Base-by-base conservation (phyloP, 176 grass and related monocot genomes). In the Aegilops speltoides region DNA sequence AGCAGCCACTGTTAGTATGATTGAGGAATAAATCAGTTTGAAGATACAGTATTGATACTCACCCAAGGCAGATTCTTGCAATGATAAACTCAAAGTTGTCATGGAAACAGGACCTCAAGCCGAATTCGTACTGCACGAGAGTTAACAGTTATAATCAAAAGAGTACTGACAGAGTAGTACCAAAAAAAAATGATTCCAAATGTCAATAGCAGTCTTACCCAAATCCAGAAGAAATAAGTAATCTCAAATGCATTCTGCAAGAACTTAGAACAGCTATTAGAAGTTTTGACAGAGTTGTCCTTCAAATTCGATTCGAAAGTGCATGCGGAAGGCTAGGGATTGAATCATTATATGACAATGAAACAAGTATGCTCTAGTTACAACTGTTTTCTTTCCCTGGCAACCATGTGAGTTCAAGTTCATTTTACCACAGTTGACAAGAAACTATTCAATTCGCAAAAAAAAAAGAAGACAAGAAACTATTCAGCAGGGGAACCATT, bases 221-320 rank as follows among this genome's bases (percentile, higher is more conserved):
- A 97, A 65, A 94, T 89, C 95, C 95, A 97, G 36, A 97, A 88
- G 84, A 97, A 97, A 81, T 92, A 92, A 54, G 86, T 91, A 54
- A 97, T 88, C 82, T 97, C 92, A 65, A 97, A 97, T 8, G 90
- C 95, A 91, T 97, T 97, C 95, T 97, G 90, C 81, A 86, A 77
- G 20, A 40, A 81, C 3, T 83, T 84, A 33, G 36, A 83, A 37
- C 12, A 81, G 32, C 13, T 54, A 76, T 87, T 40, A 90, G 34
- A 61, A 48, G 26, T 63, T 64, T 79, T 65, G 28, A 6, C 70
- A 79, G n/a, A 6, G 9, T 82, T 81, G 10, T 24, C 56, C 15
- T 84, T 78, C 15, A 73, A 33, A 59, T 60, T 61, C 3, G 29
- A 63, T 34, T 22, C 28, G 6, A 73, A 80, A 37, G 60, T 19